A percentile compares a stretch with the other conserved stretches of the same genome.
Evolutionary conservation across 441 rosid genomes (phyloP).

Genomic region (Erysimum cheiri): DNA sequence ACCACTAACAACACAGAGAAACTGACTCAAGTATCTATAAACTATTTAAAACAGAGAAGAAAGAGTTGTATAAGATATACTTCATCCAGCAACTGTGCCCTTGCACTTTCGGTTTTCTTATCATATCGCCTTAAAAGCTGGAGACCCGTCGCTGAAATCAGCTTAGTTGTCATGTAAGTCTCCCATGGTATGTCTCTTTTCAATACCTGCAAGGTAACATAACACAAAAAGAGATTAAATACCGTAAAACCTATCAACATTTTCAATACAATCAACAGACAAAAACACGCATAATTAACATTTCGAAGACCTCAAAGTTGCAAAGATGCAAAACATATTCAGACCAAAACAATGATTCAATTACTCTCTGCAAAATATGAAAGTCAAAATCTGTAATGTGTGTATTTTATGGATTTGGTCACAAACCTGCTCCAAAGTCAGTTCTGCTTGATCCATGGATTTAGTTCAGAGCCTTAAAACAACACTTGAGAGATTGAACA

Average conservation of each 20-base stretch:
- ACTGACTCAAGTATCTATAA: background rate
- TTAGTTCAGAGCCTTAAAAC: constrained; percentile 35
- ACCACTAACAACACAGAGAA: background rate
- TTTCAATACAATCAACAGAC: too few relatives aligned
- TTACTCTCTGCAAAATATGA: too few relatives aligned
- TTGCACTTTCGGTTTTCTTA: constrained; percentile 71
- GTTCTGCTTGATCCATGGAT: constrained; percentile 71
- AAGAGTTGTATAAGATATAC: constrained; percentile 47
- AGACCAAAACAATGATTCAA: too few relatives aligned
- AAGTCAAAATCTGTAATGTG: too few relatives aligned
- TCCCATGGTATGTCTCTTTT: constrained; percentile 99
- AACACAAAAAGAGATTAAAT: background rate
- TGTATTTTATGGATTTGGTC: too few relatives aligned
- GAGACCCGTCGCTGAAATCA: constrained; percentile 79
- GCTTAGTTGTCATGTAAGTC: constrained; percentile 91
- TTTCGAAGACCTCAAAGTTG: too few relatives aligned
- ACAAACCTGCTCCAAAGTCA: constrained; percentile 63
- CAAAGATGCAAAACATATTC: too few relatives aligned
- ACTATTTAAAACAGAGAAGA: background rate
- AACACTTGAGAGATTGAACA: constrained; percentile 12
- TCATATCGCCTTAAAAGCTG: constrained; percentile 90
- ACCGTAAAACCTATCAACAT: too few relatives aligned
- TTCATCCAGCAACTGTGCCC: constrained; percentile 90
- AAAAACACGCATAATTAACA: too few relatives aligned
- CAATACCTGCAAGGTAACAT: constrained; percentile 58